Conservation (phyloP, 139 green algal species). For the Ettlia oleoabundans region DNA sequence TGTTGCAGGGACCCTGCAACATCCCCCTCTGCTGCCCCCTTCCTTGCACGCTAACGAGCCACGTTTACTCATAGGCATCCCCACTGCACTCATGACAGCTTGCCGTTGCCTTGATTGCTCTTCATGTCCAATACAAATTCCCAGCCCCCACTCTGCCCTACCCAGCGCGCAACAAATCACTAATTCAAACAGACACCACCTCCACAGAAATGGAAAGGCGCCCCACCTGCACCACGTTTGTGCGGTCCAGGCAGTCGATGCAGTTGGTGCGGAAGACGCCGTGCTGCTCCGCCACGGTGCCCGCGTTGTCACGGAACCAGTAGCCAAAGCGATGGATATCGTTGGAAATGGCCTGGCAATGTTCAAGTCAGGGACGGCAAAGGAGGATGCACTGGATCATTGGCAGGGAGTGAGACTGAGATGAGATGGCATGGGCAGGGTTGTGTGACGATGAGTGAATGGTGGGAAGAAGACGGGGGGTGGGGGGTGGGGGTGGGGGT, state of each 20-base stretch:
- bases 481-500: no score
- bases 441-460: no score
- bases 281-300: conserved; percentile 40
- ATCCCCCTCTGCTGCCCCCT: no score
- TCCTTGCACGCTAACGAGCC: no score
- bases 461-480: no score
- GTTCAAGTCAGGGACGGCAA: not conserved
- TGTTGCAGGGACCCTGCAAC: no score
- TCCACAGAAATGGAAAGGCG: not conserved
- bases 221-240: conserved; percentile 78
- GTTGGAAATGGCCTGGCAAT: conserved; percentile 60
- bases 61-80: no score
- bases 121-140: no score
- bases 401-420: not conserved
- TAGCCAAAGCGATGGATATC: conserved; percentile 44
- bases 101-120: no score
- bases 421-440: no score
- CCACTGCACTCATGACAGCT: no score
- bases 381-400: not conserved
- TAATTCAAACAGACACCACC: not conserved
- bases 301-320: conserved; percentile 31
- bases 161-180: conserved; percentile 15
- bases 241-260: conserved; percentile 81
- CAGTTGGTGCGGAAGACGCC: conserved; percentile 80
- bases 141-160: not conserved